Percentiles rank a stretch among this genome's conserved stretches.
Conservation (phyloP, 192 early-diverging fungal genomes). For the Rhizophagus sp. region DNA sequence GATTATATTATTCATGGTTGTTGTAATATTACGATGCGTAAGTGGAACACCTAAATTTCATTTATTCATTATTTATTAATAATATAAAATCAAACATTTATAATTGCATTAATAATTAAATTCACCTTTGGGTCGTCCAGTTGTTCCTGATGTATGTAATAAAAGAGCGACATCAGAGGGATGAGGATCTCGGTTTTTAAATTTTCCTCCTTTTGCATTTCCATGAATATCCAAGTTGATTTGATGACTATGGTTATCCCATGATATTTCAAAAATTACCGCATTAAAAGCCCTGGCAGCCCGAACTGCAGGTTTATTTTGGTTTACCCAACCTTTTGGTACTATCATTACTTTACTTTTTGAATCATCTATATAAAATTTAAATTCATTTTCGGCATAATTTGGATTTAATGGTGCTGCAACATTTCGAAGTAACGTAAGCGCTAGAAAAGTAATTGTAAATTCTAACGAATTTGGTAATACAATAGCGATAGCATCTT, state of each 20-base stretch:
- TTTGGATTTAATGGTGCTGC: conserved; percentile 75
- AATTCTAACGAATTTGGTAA: conserved; percentile 73
- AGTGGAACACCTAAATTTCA: conserved; percentile 66
- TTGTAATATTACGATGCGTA: conserved; percentile 72
- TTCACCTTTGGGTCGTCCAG: conserved; percentile 70
- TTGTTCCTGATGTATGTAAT: conserved; percentile 82
- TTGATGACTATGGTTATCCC: conserved; percentile 40
- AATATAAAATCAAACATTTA: background rate
- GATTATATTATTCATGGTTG: conserved; percentile 73
- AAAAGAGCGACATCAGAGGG: conserved; percentile 68
- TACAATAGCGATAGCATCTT: conserved; percentile 50
- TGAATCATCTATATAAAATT: conserved; percentile 78
- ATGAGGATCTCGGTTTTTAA: conserved; percentile 32
- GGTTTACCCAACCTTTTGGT: conserved; percentile 47
- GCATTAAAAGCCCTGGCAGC: conserved; percentile 55
- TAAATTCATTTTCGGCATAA: conserved; percentile 68
- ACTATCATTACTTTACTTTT: conserved; percentile 62
- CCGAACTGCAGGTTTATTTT: conserved; percentile 54
- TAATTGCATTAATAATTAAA: background rate
- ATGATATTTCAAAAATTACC: conserved; percentile 58
- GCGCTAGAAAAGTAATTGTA: conserved; percentile 67
- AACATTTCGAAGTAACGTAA: conserved; percentile 56
- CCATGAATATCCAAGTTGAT: conserved; percentile 24
- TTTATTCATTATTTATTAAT: background rate
- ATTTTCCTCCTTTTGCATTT: background rate